Conservation (phyloP, 2,329 filamentous ascomycete genomes). For the Xylariaceae sp. region DNA sequence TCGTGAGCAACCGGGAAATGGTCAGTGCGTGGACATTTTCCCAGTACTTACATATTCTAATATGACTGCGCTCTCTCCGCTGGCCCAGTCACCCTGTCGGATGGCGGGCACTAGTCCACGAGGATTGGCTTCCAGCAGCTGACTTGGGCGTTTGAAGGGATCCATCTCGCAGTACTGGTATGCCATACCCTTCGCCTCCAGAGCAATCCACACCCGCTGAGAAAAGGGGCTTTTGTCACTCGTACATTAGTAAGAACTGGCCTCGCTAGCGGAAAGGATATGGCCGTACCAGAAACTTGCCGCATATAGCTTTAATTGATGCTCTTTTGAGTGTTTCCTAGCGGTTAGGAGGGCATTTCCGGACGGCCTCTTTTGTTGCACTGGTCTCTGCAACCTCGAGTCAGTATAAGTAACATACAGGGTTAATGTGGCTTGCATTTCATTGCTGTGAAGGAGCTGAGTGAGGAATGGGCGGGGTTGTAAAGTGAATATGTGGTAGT, state of each 20-base stretch:
- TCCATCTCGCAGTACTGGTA: conserved; percentile 89
- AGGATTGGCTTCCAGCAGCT: conserved; percentile 69
- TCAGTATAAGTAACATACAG: neutral
- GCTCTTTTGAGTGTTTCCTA: conserved; percentile 64
- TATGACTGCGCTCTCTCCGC: conserved; percentile 75
- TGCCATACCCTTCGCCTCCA: conserved; percentile 71
- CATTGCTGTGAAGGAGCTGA: too few species aligned
- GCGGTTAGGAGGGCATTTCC: conserved; percentile 66
- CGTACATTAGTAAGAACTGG: conserved; percentile 18
- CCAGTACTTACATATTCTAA: conserved; percentile 70
- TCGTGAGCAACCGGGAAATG: conserved; percentile 3
- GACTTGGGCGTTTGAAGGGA: conserved; percentile 64
- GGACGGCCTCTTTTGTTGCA: conserved; percentile 63
- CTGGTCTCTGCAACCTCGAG: conserved; percentile 53
- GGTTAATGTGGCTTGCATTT: neutral
- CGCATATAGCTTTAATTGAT: conserved; percentile 72
- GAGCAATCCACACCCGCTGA: conserved; percentile 82
- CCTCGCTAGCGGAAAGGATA: conserved; percentile 14
- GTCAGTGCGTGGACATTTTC: neutral
- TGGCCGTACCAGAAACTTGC: conserved; percentile 71
- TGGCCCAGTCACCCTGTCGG: conserved; percentile 74
- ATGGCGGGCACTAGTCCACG: conserved; percentile 72
- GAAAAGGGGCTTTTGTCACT: conserved; percentile 65
- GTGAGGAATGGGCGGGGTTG: too few species aligned
- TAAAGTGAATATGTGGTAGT: too few species aligned